phyloP scores from a whole-genome alignment of 2,329 filamentous ascomycete species.

The Metarhizium album region DNA sequence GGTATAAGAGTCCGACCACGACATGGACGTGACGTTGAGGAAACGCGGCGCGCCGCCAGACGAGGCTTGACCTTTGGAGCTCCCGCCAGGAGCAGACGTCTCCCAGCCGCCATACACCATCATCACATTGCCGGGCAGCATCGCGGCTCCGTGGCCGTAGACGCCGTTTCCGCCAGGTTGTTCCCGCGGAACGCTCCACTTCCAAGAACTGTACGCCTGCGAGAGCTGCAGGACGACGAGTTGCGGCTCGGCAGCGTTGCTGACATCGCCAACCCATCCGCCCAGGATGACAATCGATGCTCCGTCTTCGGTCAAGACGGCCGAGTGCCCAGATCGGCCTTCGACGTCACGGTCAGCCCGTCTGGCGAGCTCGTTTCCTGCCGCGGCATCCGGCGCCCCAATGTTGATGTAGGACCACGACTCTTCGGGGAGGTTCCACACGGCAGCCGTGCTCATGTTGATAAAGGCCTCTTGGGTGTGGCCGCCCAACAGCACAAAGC shows the following conservation, averaged over 20 bases:
- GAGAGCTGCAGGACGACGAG: constrained; percentile 68
- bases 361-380: background rate
- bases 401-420: constrained; percentile 75
- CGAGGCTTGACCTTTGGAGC: constrained; percentile 22
- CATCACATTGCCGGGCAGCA: constrained; percentile 58
- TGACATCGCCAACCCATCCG: constrained; percentile 82
- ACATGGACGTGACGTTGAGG: constrained; percentile 46
- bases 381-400: constrained; percentile 25
- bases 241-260: constrained; percentile 68
- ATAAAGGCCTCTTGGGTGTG: constrained; percentile 78
- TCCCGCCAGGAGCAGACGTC: constrained; percentile 24
- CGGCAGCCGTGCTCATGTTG: constrained; percentile 84
- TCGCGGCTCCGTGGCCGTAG: constrained; percentile 52
- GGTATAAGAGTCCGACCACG: constrained; percentile 40
- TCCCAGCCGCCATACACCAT: constrained; percentile 55
- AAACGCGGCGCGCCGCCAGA: constrained; percentile 27
- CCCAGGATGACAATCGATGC: constrained; percentile 68
- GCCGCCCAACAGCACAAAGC: constrained; percentile 74
- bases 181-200: constrained; percentile 52
- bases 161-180: constrained; percentile 37
- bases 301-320: constrained; percentile 71
- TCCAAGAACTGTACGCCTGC: constrained; percentile 63
- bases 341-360: constrained; percentile 39
- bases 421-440: constrained; percentile 79
- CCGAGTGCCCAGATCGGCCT: constrained; percentile 80